A percentile compares a stretch with the other conserved stretches of the same genome.
phyloP scores from a whole-genome alignment of 768 basidiomycete species.

The Phlebiopsis flavidoalba region DNA sequence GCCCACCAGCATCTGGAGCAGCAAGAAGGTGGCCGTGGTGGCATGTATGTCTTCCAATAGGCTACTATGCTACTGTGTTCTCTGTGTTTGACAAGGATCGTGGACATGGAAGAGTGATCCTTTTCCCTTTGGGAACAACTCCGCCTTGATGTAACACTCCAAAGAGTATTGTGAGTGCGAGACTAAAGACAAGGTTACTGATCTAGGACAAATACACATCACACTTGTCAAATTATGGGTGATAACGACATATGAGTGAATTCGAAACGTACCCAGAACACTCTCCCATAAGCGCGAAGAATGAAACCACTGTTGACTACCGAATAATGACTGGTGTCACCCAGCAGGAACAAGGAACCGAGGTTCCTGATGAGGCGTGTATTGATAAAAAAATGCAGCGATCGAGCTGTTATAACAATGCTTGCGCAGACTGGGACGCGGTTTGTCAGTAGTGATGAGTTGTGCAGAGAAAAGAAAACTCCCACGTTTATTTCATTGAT shows the following conservation, averaged over 20 bases:
- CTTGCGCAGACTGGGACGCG: conserved; percentile 22
- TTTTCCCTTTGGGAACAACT: no score
- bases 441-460: not conserved
- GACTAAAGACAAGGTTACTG: conserved; percentile 26
- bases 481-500: not conserved
- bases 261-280: conserved; percentile 28
- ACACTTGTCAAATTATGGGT: not conserved
- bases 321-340: conserved; percentile 30
- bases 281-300: conserved; percentile 18
- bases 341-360: conserved; percentile 33
- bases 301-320: conserved; percentile 22
- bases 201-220: conserved; percentile 15
- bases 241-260: not conserved
- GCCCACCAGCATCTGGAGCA: conserved; percentile 20
- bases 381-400: conserved; percentile 26
- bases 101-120: conserved; percentile 31
- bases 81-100: conserved; percentile 4
- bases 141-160: conserved; percentile 37
- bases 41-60: conserved; percentile 39
- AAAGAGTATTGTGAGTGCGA: conserved; percentile 26
- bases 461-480: not conserved
- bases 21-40: conserved; percentile 33
- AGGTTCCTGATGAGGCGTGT: conserved; percentile 36
- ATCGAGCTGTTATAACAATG: conserved; percentile 25
- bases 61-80: conserved; percentile 15